Conservation (phyloP, 306 rosid species). For the Corylus heterophylla region DNA sequence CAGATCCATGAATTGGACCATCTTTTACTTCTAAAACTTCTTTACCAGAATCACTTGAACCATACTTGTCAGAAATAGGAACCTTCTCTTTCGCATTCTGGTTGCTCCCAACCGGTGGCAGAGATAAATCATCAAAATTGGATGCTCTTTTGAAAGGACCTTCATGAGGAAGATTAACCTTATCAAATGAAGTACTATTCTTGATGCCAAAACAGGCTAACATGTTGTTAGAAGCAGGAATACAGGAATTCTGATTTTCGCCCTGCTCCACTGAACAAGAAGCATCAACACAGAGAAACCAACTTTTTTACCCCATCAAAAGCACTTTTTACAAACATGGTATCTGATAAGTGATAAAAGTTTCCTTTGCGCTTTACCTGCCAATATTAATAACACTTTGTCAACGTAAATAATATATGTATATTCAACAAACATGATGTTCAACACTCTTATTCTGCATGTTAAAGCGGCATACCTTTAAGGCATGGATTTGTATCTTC, state of each 20-base stretch:
- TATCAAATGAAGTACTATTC: conserved; percentile 8
- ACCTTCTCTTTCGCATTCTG: conserved; percentile 13
- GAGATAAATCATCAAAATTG: conserved; percentile 1
- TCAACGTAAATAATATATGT: background rate
- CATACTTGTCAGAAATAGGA: background rate
- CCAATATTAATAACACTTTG: background rate
- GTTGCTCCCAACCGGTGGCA: conserved; percentile 6
- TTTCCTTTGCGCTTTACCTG: conserved; percentile 44
- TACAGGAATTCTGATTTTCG: conserved; percentile 11
- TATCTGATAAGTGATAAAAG: conserved; percentile 44
- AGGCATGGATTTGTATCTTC: conserved; percentile 30
- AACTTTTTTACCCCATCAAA: conserved; percentile 20
- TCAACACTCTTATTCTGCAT: background rate
- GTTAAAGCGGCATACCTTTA: conserved; percentile 35
- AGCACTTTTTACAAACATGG: conserved; percentile 36
- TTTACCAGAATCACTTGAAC: conserved; percentile 14
- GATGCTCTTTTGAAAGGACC: background rate
- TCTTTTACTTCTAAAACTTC: conserved; percentile 12
- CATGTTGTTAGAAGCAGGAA: conserved; percentile 14
- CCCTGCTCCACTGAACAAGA: conserved; percentile 15
- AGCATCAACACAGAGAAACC: conserved; percentile 48
- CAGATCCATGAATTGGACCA: conserved; percentile 21
- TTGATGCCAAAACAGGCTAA: conserved; percentile 16
- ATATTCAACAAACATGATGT: background rate
- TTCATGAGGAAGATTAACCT: conserved; percentile 8